Evolutionary conservation across 306 rosid genomes (phyloP), one percentile per base, ranked within the genome.

Genomic region (Carpinus fangiana): DNA sequence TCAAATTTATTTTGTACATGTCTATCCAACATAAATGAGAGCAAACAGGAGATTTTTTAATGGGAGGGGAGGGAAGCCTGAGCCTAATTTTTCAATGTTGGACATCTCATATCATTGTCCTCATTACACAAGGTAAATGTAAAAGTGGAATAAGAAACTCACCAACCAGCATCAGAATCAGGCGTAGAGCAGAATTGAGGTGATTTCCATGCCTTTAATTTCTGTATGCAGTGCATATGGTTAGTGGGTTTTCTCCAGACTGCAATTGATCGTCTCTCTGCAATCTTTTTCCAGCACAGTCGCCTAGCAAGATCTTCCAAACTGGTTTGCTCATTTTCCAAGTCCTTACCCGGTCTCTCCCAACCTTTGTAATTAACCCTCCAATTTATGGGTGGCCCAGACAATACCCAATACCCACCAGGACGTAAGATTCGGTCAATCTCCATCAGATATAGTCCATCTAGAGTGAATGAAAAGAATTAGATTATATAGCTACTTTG

Each of bases 351-450:
- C 9, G 79, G 80, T 73, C 59, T 55, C 62, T 85, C 4, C 90
- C 90, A 87, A 23, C 81, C 88, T 68, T 70, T 72, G 51, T 80
- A 79, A 76, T 76, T 87, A 36, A 78, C 79, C 85, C 76, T 89
- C 93, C 93, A 89, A 81, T 78, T 89, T 64, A 89, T 87, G 0
- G 93, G 93, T 34, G 93, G 93, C 9, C 93, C 93, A 74, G 93
- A 89, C 68, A 89, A 70, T 16, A 85, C 85, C 93, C 93, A 89
- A 72, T 85, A 89, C 57, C 93, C 93, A 59, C 93, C 93, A 4
- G 89, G 93, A 51, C 84, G 77, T 77, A 89, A 50, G 76, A 89
- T 21, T 36, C 90, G 82, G 65, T 89, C 90, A 72, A 89, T 78
- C 79, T 89, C 93, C 75, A 78, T 78, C 34, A 89, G 78, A 66